phyloP scores from a whole-genome alignment of 768 basidiomycete species.

The Holtermanniella nyarrowii region DNA sequence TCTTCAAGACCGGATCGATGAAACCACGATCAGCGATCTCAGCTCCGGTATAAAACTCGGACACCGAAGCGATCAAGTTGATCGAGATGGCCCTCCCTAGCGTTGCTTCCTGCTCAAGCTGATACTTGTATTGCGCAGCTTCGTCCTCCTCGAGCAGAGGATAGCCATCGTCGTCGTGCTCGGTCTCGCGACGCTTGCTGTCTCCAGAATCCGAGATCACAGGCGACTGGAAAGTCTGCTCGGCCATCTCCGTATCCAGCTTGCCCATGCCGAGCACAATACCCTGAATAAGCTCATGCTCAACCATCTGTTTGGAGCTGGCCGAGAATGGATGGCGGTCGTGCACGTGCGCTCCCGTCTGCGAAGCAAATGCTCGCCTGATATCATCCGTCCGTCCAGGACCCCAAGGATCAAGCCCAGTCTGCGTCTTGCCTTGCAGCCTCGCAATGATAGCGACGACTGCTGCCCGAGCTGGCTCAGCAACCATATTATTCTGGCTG shows the following conservation, averaged over 20 bases:
- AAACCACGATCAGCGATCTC: constrained; percentile 31
- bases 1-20: constrained; percentile 45
- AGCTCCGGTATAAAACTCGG: constrained; percentile 45
- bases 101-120: constrained; percentile 58
- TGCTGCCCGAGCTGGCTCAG: constrained; percentile 60
- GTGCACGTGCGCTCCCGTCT: constrained; percentile 38
- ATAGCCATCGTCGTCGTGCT: background rate
- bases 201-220: constrained; percentile 33
- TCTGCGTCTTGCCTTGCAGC: constrained; percentile 50
- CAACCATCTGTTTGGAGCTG: constrained; percentile 56
- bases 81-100: constrained; percentile 81
- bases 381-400: constrained; percentile 10
- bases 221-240: constrained; percentile 14
- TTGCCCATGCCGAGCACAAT: constrained; percentile 83
- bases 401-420: constrained; percentile 16
- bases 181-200: background rate
- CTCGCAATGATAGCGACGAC: constrained; percentile 68
- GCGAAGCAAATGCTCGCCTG: constrained; percentile 23
- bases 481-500: constrained; percentile 63
- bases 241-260: constrained; percentile 47
- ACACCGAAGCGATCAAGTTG: constrained; percentile 81
- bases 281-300: constrained; percentile 70
- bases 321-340: constrained; percentile 21
- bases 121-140: constrained; percentile 23
- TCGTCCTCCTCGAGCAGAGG: constrained; percentile 3